These are phyloP conservation scores for Polytrichum commune DNA, from an alignment of 225 moss, liverwort and hornwort species.

Conservation along the genomic window DNA sequence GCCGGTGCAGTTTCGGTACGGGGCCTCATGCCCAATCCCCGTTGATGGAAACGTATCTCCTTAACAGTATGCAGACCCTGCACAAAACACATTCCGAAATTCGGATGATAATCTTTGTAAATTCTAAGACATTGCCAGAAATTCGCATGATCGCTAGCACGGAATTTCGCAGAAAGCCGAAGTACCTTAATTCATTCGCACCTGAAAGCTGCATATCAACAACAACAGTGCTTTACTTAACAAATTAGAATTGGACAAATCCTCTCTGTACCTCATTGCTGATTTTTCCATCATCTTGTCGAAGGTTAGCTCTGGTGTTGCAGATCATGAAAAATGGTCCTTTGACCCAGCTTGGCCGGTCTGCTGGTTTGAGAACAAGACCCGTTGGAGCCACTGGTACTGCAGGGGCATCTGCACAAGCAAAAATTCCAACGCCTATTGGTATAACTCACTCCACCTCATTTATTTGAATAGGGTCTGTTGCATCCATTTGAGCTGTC, in stretches of 20 bases:
- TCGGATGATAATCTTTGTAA: too few species aligned
- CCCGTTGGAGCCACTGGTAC: constrained; percentile 4
- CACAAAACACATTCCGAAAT: not conserved
- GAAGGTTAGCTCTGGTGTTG: not conserved
- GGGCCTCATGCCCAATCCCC: constrained; percentile 6
- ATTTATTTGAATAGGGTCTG: too few species aligned
- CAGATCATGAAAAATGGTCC: constrained; percentile 9
- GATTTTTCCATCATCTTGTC: not conserved
- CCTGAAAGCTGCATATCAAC: too few species aligned
- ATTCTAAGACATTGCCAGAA: too few species aligned
- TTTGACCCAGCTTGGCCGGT: constrained; percentile 7
- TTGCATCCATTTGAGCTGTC: too few species aligned
- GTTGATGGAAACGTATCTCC: not conserved
- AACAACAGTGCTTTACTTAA: not conserved
- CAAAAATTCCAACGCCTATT: too few species aligned
- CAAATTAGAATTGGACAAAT: not conserved
- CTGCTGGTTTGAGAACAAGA: not conserved
- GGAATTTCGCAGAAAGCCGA: too few species aligned
- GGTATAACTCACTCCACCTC: too few species aligned
- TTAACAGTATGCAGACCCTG: not conserved
- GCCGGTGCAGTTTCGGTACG: not conserved
- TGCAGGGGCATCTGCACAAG: constrained; percentile 5
- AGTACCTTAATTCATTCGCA: too few species aligned
- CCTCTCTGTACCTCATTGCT: not conserved
- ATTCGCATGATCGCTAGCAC: too few species aligned